A percentile compares a stretch with the other conserved stretches of the same genome.
Evolutionary conservation across 805 yeast species (phyloP).

Genomic region (Gaillardinia entomophila): DNA sequence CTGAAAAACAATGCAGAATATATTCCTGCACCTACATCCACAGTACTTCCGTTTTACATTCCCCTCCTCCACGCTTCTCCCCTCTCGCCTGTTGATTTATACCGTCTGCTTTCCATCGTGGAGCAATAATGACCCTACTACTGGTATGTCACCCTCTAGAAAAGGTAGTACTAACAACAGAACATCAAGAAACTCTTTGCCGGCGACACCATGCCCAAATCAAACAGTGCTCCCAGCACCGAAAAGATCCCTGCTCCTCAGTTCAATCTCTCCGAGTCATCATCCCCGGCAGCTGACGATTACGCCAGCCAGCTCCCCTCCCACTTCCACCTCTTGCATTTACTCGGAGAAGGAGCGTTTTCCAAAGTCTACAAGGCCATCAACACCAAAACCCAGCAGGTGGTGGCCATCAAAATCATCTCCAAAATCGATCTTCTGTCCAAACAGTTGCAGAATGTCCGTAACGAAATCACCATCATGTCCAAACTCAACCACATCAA

Average conservation of each 20-base stretch:
- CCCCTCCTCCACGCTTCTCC: not conserved
- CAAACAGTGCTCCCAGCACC: no score
- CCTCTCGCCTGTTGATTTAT: no score
- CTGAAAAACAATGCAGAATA: no score
- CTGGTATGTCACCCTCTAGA: constrained; percentile 2
- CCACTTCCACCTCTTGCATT: constrained; percentile 22
- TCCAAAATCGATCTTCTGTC: constrained; percentile 50
- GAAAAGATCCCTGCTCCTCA: no score
- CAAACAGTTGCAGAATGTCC: constrained; percentile 50
- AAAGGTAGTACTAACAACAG: constrained; percentile 3
- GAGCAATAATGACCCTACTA: constrained; percentile 1
- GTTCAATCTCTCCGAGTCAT: no score
- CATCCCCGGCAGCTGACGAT: not conserved
- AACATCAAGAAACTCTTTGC: constrained; percentile 4
- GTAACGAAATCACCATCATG: constrained; percentile 73
- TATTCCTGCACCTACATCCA: no score
- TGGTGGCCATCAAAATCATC: constrained; percentile 73
- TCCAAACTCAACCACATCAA: constrained; percentile 56
- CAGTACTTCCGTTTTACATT: not conserved
- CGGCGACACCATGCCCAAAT: no score
- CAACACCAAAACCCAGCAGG: constrained; percentile 35
- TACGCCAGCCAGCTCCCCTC: constrained; percentile 17
- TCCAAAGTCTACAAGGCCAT: constrained; percentile 75
- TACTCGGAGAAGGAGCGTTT: constrained; percentile 84
- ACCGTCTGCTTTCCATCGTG: not conserved